A percentile compares a stretch with the other conserved stretches of the same genome.
phyloP scores from a whole-genome alignment of 139 green algal genomes.

The Medakamo hakoo region DNA sequence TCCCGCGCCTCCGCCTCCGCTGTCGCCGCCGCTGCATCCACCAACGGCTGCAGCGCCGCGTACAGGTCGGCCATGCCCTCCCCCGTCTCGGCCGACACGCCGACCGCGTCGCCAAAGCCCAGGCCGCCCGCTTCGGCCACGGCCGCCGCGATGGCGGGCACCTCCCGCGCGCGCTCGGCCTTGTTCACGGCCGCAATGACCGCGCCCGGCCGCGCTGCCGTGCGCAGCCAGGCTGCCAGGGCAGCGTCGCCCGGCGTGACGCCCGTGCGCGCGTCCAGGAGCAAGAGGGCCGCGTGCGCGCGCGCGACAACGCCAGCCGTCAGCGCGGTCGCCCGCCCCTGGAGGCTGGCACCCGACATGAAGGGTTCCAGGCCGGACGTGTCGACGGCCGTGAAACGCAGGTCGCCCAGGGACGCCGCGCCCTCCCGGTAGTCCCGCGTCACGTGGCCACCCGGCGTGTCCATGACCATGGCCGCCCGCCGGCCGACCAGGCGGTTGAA shows the following conservation, averaged over 20 bases:
- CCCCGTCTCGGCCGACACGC: conserved; percentile 65
- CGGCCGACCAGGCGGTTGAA: conserved; percentile 65
- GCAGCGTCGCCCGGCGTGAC: conserved; percentile 40
- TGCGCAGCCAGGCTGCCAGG: conserved; percentile 53
- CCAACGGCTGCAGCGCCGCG: conserved; percentile 33
- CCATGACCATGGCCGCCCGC: conserved; percentile 53
- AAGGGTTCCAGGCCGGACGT: conserved; percentile 75
- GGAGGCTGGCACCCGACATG: conserved; percentile 23
- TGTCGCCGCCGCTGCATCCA: conserved; percentile 24
- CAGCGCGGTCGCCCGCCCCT: conserved; percentile 42
- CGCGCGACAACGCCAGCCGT: conserved; percentile 31
- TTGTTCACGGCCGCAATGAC: conserved; percentile 75
- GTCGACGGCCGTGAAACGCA: conserved; percentile 69
- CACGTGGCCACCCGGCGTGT: conserved; percentile 81
- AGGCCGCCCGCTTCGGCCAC: conserved; percentile 25
- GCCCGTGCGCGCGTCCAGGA: conserved; percentile 56
- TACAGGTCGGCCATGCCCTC: conserved; percentile 83
- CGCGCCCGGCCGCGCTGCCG: neutral
- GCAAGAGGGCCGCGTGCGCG: conserved; percentile 44
- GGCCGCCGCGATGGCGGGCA: neutral
- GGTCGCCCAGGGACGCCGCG: conserved; percentile 50
- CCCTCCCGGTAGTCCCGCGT: conserved; percentile 80
- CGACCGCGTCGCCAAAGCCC: conserved; percentile 65
- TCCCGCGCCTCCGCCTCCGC: conserved; percentile 5
- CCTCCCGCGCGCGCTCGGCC: conserved; percentile 35